These are phyloP conservation scores for Botrytis medusae DNA, from an alignment of 2,329 filamentous ascomycete genomes.

Conservation along the genomic window DNA sequence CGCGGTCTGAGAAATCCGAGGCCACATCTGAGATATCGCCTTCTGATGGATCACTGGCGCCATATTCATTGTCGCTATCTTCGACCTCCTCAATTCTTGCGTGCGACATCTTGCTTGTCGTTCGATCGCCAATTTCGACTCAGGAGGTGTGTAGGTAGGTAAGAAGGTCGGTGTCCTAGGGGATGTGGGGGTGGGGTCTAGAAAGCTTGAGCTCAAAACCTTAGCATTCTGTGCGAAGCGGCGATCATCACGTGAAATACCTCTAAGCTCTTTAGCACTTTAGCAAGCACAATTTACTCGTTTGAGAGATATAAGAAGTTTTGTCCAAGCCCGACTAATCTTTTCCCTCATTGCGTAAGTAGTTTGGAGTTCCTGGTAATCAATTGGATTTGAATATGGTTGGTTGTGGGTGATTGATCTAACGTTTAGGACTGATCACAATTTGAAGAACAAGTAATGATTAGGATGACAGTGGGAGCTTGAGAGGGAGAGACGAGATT, in stretches of 20 bases:
- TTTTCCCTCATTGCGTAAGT: conserved; percentile 7
- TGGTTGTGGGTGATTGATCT: no score
- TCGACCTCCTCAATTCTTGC: conserved; percentile 90
- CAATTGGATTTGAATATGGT: not conserved
- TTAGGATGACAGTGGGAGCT: not conserved
- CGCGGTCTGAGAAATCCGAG: conserved; percentile 53
- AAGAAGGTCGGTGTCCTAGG: not conserved
- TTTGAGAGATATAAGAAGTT: conserved; percentile 20
- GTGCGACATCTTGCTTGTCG: conserved; percentile 65
- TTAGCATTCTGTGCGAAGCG: not conserved
- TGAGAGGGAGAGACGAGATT: not conserved
- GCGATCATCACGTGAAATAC: not conserved
- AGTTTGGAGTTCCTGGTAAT: not conserved
- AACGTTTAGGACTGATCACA: not conserved
- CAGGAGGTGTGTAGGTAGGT: not conserved
- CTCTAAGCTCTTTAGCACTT: not conserved
- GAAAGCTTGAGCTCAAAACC: conserved; percentile 1
- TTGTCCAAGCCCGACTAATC: conserved; percentile 17
- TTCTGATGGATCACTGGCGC: conserved; percentile 74
- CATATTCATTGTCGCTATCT: conserved; percentile 60
- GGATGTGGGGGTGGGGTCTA: conserved; percentile 19
- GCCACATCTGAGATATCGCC: conserved; percentile 71
- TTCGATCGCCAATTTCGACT: conserved; percentile 11
- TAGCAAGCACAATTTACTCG: conserved; percentile 20
- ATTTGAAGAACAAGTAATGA: not conserved